phyloP scores from a whole-genome alignment of 371 early-diverging fungal genomes.

The Funneliformis caledonium region DNA sequence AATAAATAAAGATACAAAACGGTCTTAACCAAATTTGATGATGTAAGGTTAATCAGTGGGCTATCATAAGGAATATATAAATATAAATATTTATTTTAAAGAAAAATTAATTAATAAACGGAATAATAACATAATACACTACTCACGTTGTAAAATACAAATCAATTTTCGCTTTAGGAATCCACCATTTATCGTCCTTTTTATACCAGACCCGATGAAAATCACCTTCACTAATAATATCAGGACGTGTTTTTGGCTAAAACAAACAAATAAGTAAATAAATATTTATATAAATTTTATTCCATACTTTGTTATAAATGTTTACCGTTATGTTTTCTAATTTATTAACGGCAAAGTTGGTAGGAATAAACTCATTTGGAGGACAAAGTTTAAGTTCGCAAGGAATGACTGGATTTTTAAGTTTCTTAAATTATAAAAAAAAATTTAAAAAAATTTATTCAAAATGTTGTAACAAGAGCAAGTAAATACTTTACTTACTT shows the following conservation, averaged over 20 bases:
- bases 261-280: background rate
- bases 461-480: background rate
- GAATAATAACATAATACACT: constrained; percentile 23
- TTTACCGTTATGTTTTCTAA: constrained; percentile 45
- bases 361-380: constrained; percentile 85
- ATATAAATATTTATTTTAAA: background rate
- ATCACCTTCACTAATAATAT: constrained; percentile 66
- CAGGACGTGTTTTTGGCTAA: constrained; percentile 53
- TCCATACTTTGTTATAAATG: background rate
- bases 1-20: constrained; percentile 76
- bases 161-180: constrained; percentile 68
- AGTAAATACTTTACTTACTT: constrained; percentile 49
- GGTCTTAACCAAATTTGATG: constrained; percentile 55
- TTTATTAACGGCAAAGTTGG: constrained; percentile 65
- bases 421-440: constrained; percentile 44
- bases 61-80: background rate
- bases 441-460: background rate
- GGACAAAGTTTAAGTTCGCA: constrained; percentile 73
- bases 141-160: constrained; percentile 38
- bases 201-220: constrained; percentile 87
- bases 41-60: constrained; percentile 54
- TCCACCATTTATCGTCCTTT: constrained; percentile 90
- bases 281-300: background rate
- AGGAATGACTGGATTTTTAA: constrained; percentile 54
- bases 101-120: constrained; percentile 16